Evolutionary conservation across 306 rosid species (phyloP).

Genomic region (Carpinus viminea): DNA sequence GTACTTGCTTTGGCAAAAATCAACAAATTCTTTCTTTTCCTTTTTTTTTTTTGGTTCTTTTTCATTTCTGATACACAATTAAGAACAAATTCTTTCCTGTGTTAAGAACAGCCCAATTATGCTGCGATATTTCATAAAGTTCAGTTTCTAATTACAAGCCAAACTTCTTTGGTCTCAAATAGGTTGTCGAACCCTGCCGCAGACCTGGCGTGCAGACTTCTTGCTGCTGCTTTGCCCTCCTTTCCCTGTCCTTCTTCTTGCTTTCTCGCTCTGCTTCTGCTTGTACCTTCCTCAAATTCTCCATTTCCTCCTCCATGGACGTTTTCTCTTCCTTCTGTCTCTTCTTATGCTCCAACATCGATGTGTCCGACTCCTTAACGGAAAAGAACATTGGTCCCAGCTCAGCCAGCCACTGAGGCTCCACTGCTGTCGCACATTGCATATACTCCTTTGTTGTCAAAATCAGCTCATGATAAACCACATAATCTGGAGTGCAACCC

Average conservation of each 20-base stretch:
- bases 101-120: background rate
- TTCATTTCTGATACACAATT: background rate
- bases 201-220: slow-evolving; percentile 75
- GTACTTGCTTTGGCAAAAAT: background rate
- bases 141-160: slow-evolving; percentile 53
- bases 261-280: slow-evolving; percentile 60
- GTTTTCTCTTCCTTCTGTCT: slow-evolving; percentile 87
- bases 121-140: background rate
- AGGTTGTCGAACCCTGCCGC: slow-evolving; percentile 75
- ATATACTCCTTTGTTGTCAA: slow-evolving; percentile 88
- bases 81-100: background rate
- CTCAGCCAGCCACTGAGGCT: slow-evolving; percentile 97
- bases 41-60: too few relatives aligned
- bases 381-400: slow-evolving; percentile 98
- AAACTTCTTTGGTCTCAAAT: slow-evolving; percentile 75
- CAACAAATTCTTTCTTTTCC: background rate
- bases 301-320: slow-evolving; percentile 99
- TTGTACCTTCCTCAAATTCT: slow-evolving; percentile 76
- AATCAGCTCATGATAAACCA: slow-evolving; percentile 85
- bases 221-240: slow-evolving; percentile 70
- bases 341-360: slow-evolving; percentile 86
- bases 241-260: slow-evolving; percentile 60
- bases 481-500: slow-evolving; percentile 95
- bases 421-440: slow-evolving; percentile 98
- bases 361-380: slow-evolving; percentile 94